Conservation (phyloP, 805 yeast genomes). For the Metschnikowia similis region DNA sequence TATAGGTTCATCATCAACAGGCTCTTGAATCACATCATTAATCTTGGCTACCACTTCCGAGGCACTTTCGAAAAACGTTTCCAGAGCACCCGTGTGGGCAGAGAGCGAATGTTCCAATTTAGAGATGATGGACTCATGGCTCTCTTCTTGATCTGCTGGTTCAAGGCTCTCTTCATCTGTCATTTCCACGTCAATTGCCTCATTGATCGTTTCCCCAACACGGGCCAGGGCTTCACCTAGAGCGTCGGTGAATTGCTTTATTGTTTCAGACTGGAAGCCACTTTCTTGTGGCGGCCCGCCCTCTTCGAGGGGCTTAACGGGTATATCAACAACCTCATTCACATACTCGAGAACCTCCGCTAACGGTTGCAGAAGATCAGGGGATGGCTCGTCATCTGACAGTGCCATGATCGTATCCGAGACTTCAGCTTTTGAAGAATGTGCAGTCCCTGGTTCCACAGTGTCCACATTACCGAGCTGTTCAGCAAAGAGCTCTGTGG, state of each 20-base stretch:
- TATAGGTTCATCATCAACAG: not conserved
- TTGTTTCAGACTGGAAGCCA: not conserved
- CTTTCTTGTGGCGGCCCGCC: not conserved
- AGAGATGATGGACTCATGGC: not conserved
- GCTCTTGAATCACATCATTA: constrained; percentile 1
- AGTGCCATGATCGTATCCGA: not conserved
- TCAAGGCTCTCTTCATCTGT: not conserved
- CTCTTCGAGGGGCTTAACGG: not conserved
- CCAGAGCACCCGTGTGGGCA: not conserved
- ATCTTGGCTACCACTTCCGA: not conserved
- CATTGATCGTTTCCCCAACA: not conserved
- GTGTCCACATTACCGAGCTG: not conserved
- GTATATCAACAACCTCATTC: not conserved
- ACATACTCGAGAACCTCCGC: not conserved
- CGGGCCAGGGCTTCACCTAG: not conserved
- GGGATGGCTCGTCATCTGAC: not conserved
- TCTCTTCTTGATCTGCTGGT: not conserved
- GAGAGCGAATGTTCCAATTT: not conserved
- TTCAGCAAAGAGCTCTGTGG: not conserved
- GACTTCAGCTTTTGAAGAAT: not conserved
- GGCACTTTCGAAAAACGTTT: not conserved
- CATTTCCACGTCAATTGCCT: not conserved
- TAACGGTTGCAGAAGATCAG: not conserved
- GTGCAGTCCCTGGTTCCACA: not conserved
- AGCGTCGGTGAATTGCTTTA: not conserved